phyloP scores from a whole-genome alignment of 768 basidiomycete species.

The Hericium rajendrae region DNA sequence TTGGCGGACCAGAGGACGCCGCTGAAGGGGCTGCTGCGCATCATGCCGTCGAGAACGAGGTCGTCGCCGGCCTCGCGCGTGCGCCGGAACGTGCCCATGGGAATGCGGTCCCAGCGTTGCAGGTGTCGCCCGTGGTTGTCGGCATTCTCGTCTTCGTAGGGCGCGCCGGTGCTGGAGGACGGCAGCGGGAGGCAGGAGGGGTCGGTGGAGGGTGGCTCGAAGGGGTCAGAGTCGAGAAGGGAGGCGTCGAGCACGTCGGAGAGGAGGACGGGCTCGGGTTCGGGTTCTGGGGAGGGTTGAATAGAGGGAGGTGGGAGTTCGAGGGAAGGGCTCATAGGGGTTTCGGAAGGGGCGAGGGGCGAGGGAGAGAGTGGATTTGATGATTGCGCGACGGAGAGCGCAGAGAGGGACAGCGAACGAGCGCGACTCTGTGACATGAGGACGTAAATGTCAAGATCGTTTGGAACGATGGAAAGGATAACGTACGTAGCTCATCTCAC shows the following conservation, averaged over 20 bases:
- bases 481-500: conserved; percentile 6
- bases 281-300: conserved; percentile 24
- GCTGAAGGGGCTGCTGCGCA: conserved; percentile 12
- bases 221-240: conserved; percentile 50
- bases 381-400: conserved; percentile 6
- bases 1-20: conserved; percentile 9
- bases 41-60: conserved; percentile 7
- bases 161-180: conserved; percentile 10
- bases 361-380: conserved; percentile 24
- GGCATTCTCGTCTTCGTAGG: conserved; percentile 8
- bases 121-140: conserved; percentile 29
- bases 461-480: not conserved
- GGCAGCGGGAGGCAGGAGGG: not conserved
- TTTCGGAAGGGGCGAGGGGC: conserved; percentile 19
- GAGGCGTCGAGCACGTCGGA: conserved; percentile 74
- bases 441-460: not conserved
- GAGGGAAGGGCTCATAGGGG: conserved; percentile 25
- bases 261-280: conserved; percentile 47
- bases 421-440: conserved; percentile 23
- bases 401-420: conserved; percentile 20
- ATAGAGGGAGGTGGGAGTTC: conserved; percentile 18
- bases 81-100: conserved; percentile 64
- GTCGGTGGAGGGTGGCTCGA: conserved; percentile 6
- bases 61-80: conserved; percentile 32
- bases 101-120: conserved; percentile 65